Conservation (phyloP, 78 protist species). For the Chrysochromulina tobinii region DNA sequence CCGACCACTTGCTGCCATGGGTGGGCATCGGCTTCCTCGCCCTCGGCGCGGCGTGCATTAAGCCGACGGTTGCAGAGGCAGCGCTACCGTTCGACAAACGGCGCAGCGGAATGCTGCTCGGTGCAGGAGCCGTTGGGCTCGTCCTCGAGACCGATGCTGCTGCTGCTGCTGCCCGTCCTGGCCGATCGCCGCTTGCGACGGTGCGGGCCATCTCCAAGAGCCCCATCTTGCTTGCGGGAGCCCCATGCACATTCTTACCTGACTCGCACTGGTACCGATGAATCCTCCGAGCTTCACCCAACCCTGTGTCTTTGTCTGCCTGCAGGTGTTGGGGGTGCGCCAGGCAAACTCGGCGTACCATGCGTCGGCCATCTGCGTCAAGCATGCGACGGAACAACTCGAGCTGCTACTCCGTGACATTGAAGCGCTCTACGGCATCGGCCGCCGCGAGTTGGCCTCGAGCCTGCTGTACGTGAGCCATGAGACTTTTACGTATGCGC, state of each 20-base stretch:
- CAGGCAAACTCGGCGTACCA: conserved; percentile 9
- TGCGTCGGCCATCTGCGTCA: neutral
- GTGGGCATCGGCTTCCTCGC: conserved; percentile 25
- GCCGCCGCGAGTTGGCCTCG: neutral
- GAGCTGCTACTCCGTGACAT: neutral
- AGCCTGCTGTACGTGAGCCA: neutral
- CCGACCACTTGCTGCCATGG: neutral
- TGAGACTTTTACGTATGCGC: neutral
- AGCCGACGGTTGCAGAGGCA: neutral
- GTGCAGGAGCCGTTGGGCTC: neutral
- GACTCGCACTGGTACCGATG: no score
- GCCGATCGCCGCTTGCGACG: no score
- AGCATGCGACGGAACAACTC: neutral
- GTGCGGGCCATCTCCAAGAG: no score
- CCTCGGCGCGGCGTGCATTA: conserved; percentile 10
- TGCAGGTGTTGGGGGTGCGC: neutral
- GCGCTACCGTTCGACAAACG: neutral
- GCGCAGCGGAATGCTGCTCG: neutral
- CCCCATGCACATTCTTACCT: no score
- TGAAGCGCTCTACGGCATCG: neutral
- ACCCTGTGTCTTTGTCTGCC: no score
- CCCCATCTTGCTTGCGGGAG: no score
- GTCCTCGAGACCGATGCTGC: neutral
- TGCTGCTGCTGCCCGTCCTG: no score
- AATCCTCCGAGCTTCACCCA: no score